Conservation (phyloP, 768 basidiomycete genomes). For the Mycena epipterygia region DNA sequence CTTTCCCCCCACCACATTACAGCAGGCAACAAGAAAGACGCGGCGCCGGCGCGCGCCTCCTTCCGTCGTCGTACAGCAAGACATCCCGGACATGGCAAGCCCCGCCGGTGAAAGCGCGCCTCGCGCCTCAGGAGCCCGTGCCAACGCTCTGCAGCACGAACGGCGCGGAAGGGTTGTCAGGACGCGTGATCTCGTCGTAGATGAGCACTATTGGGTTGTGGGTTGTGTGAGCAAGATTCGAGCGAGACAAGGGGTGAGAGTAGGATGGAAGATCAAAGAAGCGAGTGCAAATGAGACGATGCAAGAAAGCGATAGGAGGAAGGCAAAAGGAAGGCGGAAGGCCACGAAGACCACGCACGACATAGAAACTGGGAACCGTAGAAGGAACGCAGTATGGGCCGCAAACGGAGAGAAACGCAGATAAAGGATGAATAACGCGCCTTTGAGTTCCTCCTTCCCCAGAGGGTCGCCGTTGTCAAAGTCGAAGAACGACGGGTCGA, state of each 20-base stretch:
- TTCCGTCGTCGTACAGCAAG: background rate
- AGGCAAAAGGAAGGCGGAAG: background rate
- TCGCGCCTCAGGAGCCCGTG: slow-evolving; percentile 9
- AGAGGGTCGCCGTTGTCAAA: slow-evolving; percentile 81
- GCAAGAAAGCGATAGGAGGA: background rate
- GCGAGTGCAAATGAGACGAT: slow-evolving; percentile 15
- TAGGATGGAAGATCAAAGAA: background rate
- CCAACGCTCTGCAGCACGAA: slow-evolving; percentile 29
- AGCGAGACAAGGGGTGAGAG: background rate
- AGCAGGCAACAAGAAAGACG: background rate
- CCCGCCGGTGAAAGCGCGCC: slow-evolving; percentile 18
- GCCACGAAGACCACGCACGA: too few species aligned
- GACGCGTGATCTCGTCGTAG: slow-evolving; percentile 64
- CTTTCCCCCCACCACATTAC: background rate
- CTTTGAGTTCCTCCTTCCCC: slow-evolving; percentile 79
- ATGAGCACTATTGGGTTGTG: slow-evolving; percentile 57
- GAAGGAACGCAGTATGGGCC: background rate
- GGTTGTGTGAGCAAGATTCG: background rate
- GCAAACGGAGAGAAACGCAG: background rate
- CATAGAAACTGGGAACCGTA: background rate
- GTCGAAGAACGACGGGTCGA: slow-evolving; percentile 86
- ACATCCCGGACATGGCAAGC: background rate
- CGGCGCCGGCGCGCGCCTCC: slow-evolving; percentile 4
- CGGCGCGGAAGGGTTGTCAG: slow-evolving; percentile 39
- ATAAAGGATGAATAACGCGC: slow-evolving; percentile 46